Evolutionary conservation across 768 basidiomycete species (phyloP), one percentile per base, ranked within the genome.

Genomic region (Gyrodon lividus): DNA sequence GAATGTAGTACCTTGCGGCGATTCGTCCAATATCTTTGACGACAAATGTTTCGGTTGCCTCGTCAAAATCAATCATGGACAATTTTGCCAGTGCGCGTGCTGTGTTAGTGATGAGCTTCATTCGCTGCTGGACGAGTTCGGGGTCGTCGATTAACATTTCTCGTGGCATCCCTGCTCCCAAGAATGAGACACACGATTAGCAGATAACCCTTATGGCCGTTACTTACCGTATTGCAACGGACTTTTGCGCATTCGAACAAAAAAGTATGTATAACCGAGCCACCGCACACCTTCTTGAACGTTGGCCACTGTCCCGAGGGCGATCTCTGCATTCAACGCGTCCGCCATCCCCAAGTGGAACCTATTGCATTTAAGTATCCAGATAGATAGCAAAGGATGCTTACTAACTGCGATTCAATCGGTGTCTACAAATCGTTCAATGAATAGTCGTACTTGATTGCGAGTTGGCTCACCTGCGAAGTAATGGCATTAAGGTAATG

Each of bases 251-350:
- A 98, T 96, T 47, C 96, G 81, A 9, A 98, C 94, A 64, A 90
- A 93, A 26, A 98, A 80, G 66, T 98, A 99, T 2, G 97, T 98
- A 66, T 97, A 99, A 14, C 95, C 92, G 37, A 99, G 73, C 97
- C 97, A 99, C 56, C 85, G 85, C 13, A 96, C 84, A 6, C 85
- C 97, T 64, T 99, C 97, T 50, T 76, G 73, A 33, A 86, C 79
- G 59, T 82, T 95, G 1, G 92, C 80, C 22, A 99, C 96, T 1
- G 97, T 98, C 3, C 97, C 96, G 0, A 99, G 79, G 8, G 94
- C 78, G 46, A 99, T 88, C 65, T 99, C 97, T 2, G 94, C 97
- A 64, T 98, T 99, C 58, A 99, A 74, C 2, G 96, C 78, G 63
- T 99, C 94, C 40, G 88, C 76, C 70, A 98, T 83, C 1, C 97